A percentile compares a stretch with the other conserved stretches of the same genome.
These are phyloP conservation scores for Scytalidium sp. DNA, from an alignment of 2,329 filamentous ascomycete species.

Conservation along the genomic window DNA sequence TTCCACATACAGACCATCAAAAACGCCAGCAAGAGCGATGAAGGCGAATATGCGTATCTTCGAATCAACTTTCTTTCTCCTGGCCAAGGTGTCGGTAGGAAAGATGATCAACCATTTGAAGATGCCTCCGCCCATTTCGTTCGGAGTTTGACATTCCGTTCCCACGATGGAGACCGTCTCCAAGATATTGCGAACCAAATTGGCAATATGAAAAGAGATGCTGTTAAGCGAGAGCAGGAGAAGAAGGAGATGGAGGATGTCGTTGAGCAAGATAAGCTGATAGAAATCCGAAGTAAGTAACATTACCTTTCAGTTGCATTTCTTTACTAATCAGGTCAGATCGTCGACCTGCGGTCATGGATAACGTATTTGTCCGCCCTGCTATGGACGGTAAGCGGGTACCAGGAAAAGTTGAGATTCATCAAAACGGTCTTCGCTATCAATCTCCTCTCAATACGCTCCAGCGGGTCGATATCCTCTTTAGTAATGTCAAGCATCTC, in stretches of 20 bases:
- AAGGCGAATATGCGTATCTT: conserved; percentile 89
- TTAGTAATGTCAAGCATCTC: conserved; percentile 96
- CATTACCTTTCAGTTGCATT: neutral
- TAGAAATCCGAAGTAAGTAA: conserved; percentile 82
- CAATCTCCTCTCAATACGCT: conserved; percentile 76
- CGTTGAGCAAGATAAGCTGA: conserved; percentile 95
- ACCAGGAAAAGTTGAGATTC: conserved; percentile 92
- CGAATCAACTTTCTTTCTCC: conserved; percentile 97
- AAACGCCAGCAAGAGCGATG: conserved; percentile 96
- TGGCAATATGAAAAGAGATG: conserved; percentile 91
- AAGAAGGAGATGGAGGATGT: conserved; percentile 99
- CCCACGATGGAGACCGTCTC: conserved; percentile 83
- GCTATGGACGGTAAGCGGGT: conserved; percentile 96
- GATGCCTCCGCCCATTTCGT: conserved; percentile 95
- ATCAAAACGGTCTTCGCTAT: conserved; percentile 98
- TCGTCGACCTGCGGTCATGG: conserved; percentile 83
- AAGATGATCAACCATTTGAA: conserved; percentile 97
- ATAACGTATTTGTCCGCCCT: conserved; percentile 93
- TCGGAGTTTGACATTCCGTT: conserved; percentile 90
- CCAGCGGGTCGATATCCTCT: conserved; percentile 87
- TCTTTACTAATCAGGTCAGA: conserved; percentile 53
- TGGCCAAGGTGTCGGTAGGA: conserved; percentile 93
- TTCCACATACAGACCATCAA: conserved; percentile 99
- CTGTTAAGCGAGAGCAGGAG: conserved; percentile 89
- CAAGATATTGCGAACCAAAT: conserved; percentile 91